Evolutionary conservation across 148 eudicot genomes (phyloP).

Genomic region (Simmondsia chinensis): DNA sequence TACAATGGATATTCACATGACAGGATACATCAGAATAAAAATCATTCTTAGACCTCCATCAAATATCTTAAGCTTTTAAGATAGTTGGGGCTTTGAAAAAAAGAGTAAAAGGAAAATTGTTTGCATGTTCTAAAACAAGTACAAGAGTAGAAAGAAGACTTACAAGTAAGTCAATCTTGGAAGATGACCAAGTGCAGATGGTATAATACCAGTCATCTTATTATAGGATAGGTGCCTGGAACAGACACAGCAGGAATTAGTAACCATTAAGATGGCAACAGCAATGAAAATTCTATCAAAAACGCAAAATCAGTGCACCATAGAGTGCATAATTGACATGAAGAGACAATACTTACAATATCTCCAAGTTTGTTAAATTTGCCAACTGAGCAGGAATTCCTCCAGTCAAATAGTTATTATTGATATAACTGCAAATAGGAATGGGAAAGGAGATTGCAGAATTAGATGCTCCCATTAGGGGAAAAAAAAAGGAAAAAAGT

Average conservation of each 20-base stretch:
- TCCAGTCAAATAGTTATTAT: constrained; percentile 87
- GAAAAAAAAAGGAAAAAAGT: constrained; percentile 3
- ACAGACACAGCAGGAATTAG: constrained; percentile 6
- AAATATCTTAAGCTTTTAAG: too few species aligned
- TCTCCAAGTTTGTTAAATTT: constrained; percentile 84
- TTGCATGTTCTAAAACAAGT: not conserved
- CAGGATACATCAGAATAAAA: too few species aligned
- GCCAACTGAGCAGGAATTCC: constrained; percentile 92
- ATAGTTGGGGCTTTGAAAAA: too few species aligned
- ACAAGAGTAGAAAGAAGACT: constrained; percentile 19
- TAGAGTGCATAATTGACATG: not conserved
- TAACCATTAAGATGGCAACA: not conserved
- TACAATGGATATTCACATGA: too few species aligned
- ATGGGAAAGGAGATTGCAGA: not conserved
- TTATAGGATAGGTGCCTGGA: constrained; percentile 76
- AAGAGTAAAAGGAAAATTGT: too few species aligned
- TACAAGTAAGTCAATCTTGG: constrained; percentile 91
- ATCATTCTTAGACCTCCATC: too few species aligned
- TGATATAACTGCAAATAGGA: constrained; percentile 50
- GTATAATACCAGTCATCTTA: constrained; percentile 92
- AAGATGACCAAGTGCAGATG: constrained; percentile 69
- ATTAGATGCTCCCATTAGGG: not conserved
- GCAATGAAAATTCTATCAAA: constrained; percentile 1
- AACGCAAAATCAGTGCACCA: not conserved
- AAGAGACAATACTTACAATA: constrained; percentile 51